A percentile compares a stretch with the other conserved stretches of the same genome.
These are phyloP conservation scores for Penicillium frequentans DNA, from an alignment of 2,329 filamentous ascomycete genomes.

Conservation along the genomic window DNA sequence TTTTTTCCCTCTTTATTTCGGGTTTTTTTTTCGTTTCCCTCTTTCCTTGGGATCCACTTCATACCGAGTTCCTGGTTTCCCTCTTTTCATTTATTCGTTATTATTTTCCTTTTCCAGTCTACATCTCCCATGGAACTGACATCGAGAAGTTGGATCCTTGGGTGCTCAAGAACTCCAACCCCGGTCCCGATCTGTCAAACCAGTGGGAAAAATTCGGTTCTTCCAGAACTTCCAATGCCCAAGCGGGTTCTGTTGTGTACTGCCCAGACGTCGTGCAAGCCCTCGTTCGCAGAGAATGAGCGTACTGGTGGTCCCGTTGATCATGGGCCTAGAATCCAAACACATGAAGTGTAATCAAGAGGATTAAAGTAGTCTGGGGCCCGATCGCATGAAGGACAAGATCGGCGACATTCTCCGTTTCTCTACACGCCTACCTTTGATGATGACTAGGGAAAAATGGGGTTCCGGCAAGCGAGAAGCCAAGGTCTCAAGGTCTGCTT, in stretches of 20 bases:
- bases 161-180: not conserved
- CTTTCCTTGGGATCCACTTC: not conserved
- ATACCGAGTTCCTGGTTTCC: not conserved
- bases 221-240: conserved; percentile 11
- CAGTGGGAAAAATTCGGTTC: not conserved
- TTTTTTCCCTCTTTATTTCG: too few species aligned
- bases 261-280: conserved; percentile 1
- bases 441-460: not conserved
- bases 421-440: not conserved
- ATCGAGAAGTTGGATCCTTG: not conserved
- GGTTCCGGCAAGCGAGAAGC: not conserved
- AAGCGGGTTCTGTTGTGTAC: conserved; percentile 7
- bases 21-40: not conserved
- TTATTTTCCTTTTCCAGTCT: not conserved
- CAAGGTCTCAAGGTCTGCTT: not conserved
- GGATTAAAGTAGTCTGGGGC: not conserved
- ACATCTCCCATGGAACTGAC: not conserved
- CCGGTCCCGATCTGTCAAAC: not conserved
- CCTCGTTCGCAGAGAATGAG: conserved; percentile 12
- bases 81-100: not conserved
- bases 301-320: not conserved
- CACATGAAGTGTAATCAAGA: not conserved
- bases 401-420: not conserved
- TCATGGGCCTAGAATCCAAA: not conserved
- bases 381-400: not conserved